Evolutionary conservation across 176 grass and related monocot species (phyloP), one percentile per base, ranked within the genome.

Genomic region (Phragmites australis): DNA sequence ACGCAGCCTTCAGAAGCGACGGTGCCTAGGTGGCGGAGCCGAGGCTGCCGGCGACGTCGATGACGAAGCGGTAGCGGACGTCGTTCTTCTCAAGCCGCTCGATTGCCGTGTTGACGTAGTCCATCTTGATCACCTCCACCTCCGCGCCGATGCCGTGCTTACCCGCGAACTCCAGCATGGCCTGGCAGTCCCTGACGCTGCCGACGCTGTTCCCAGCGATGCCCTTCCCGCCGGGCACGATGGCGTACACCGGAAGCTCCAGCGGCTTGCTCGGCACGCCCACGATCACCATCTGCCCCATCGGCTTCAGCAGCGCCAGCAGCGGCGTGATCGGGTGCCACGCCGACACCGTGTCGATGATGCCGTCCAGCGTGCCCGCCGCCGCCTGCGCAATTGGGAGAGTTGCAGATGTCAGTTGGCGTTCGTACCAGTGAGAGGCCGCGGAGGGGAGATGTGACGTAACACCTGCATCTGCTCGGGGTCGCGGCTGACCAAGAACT

Each of bases 341-440:
- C 13, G 87, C 87, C 55, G 91, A 93, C 29, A 93, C 91, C 29
- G 91, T 93, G 73, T 93, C 77, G 64, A 93, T 81, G 75, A 93
- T 90, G 31, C 91, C 91, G 68, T 93, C 91, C 91, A 93, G 87
- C 0, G 84, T 93, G 30, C 81, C 76, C 13, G 26, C 51, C 15
- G 90, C 90, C 43, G 41, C 80, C 77, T 80, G 64, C 6, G 16
- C 30, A 41, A 62, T 26, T 7, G 13, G 12, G 2, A 13, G 11
- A 32, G 46, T 2, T 21, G 18, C 45, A 31, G 64, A 65, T 40
- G 19, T 34, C 31, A 21, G 4, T n/a, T 9, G 18, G 63, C 2
- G 4, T 12, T 12, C 9, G 6, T 19, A 1, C 23, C 9, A 31
- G 11, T 37, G 42, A 32, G n/a, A n/a, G n/a, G n/a, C 55, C 1